Percentiles rank a stretch among this genome's conserved stretches.
phyloP scores from a whole-genome alignment of 495 filamentous ascomycete genomes.

The Talaromyces wortmannii region DNA sequence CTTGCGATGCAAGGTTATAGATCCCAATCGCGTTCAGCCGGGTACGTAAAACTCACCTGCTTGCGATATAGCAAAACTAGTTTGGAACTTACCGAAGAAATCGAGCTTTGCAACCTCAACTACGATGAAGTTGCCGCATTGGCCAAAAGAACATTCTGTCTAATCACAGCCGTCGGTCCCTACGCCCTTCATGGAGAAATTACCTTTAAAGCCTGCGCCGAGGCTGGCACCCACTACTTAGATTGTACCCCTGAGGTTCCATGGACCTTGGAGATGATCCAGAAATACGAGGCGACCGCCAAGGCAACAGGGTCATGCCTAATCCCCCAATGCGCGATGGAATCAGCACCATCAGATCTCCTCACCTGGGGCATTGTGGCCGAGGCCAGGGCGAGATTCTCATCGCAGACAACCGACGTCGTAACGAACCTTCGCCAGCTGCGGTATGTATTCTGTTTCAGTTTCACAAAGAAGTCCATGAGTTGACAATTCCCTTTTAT shows the following conservation, averaged over 20 bases:
- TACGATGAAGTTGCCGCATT: constrained; percentile 46
- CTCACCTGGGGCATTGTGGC: constrained; percentile 52
- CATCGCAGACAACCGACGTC: constrained; percentile 40
- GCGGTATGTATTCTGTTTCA: constrained; percentile 16
- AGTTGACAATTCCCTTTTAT: no score
- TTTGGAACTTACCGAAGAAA: constrained; percentile 29
- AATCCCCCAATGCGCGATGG: constrained; percentile 67
- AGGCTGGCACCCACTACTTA: constrained; percentile 71
- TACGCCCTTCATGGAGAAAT: constrained; percentile 60
- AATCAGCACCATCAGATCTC: constrained; percentile 67
- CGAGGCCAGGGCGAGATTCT: constrained; percentile 41
- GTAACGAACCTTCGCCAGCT: constrained; percentile 44
- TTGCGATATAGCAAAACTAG: background rate
- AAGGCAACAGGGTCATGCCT: constrained; percentile 59
- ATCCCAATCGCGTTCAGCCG: constrained; percentile 54
- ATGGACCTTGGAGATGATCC: constrained; percentile 63
- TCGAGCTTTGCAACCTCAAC: constrained; percentile 50
- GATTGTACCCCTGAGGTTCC: constrained; percentile 71
- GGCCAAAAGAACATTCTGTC: constrained; percentile 56
- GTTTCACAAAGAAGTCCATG: no score
- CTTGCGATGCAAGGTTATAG: constrained; percentile 46
- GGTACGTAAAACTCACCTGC: constrained; percentile 8
- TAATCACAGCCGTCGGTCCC: constrained; percentile 71
- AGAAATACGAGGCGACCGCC: constrained; percentile 58
- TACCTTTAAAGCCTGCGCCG: constrained; percentile 66